These are phyloP conservation scores for Epithele typhae DNA, from an alignment of 768 basidiomycete species.

Conservation along the genomic window DNA sequence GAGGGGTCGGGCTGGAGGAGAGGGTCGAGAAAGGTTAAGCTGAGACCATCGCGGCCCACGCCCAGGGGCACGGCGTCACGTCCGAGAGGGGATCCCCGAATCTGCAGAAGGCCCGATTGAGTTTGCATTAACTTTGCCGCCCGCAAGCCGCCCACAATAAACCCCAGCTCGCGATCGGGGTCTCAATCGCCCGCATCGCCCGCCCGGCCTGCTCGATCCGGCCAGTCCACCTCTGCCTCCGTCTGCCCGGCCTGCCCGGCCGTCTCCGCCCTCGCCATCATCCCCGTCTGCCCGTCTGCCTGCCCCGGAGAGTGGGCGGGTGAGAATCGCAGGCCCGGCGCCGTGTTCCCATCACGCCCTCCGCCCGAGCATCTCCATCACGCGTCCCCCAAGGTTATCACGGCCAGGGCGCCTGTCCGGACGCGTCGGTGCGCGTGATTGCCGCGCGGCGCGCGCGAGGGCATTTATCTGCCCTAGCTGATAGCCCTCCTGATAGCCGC, in stretches of 20 bases:
- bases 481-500: slow-evolving; percentile 17
- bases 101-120: slow-evolving; percentile 36
- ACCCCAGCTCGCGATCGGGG: slow-evolving; percentile 21
- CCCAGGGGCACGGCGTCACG: neutral
- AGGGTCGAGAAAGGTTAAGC: slow-evolving; percentile 12
- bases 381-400: slow-evolving; percentile 13
- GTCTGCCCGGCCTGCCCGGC: neutral
- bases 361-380: neutral
- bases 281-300: no score
- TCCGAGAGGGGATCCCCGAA: slow-evolving; percentile 27
- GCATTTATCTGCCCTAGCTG: slow-evolving; percentile 16
- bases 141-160: slow-evolving; percentile 5
- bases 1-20: neutral
- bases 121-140: slow-evolving; percentile 59
- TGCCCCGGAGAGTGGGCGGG: no score
- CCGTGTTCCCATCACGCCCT: slow-evolving; percentile 3
- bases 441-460: slow-evolving; percentile 11
- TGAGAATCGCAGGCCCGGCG: no score
- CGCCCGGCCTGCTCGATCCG: no score
- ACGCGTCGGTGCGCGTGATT: slow-evolving; percentile 6
- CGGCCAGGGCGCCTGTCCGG: slow-evolving; percentile 8
- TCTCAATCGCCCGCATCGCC: slow-evolving; percentile 11
- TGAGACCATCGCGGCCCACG: neutral
- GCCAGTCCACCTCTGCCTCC: slow-evolving; percentile 3
- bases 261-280: neutral